These are phyloP conservation scores for Argentina anserina DNA, from an alignment of 306 rosid species.

Conservation along the genomic window DNA sequence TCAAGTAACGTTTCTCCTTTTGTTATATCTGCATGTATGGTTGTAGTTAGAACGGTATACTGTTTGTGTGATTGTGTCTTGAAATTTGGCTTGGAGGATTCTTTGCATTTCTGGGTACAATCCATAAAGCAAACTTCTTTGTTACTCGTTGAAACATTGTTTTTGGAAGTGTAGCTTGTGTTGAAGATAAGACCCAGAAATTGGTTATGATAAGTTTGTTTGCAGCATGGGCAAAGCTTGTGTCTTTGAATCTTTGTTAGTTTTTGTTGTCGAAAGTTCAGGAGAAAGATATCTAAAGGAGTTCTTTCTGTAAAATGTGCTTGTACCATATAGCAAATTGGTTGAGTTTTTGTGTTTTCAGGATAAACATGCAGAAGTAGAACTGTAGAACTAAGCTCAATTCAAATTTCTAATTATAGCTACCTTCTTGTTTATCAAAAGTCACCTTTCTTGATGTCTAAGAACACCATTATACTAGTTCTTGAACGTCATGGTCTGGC, in stretches of 20 bases:
- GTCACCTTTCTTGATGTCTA: neutral
- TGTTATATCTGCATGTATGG: neutral
- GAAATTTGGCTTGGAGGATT: neutral
- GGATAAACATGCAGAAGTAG: neutral
- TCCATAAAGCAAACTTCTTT: neutral
- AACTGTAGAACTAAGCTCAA: neutral
- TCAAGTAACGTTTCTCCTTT: conserved; percentile 16
- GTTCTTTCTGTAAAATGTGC: neutral
- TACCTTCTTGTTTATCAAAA: neutral
- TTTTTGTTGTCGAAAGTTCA: neutral
- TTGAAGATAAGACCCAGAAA: conserved; percentile 6
- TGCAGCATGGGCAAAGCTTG: neutral
- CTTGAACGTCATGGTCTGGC: neutral
- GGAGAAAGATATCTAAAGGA: neutral
- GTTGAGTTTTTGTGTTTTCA: neutral
- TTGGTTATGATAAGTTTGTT: neutral
- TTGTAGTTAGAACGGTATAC: neutral
- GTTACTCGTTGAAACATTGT: neutral
- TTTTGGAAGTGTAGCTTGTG: neutral
- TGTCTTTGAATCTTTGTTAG: conserved; percentile 4
- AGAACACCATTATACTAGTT: neutral
- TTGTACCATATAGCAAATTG: neutral
- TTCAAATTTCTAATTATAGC: neutral
- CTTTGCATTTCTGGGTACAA: neutral
- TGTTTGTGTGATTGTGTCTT: neutral